Conservation (phyloP, 140 eudicot genomes). For the Bidens hawaiensis region DNA sequence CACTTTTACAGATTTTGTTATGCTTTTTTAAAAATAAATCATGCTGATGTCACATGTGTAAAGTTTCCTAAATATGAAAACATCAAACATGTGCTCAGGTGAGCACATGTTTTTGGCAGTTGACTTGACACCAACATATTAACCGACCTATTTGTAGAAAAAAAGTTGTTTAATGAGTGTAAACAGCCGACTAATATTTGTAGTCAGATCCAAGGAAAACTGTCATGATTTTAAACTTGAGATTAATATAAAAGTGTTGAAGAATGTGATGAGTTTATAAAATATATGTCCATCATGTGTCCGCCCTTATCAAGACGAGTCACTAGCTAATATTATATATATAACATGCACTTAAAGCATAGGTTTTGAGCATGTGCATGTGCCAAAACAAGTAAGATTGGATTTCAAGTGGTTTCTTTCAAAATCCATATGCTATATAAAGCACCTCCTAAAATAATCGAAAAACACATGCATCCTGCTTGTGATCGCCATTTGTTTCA, state of each 20-base stretch:
- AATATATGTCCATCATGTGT: slow-evolving; percentile 23
- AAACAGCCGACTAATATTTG: background rate
- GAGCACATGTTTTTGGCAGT: slow-evolving; percentile 15
- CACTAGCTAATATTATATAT: slow-evolving; percentile 36
- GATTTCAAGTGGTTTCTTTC: slow-evolving; percentile 58
- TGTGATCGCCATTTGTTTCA: background rate
- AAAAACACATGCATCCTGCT: background rate
- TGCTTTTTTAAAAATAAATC: slow-evolving; percentile 9
- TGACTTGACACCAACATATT: slow-evolving; percentile 19
- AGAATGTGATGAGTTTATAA: slow-evolving; percentile 31
- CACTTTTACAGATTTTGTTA: background rate
- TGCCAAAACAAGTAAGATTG: slow-evolving; percentile 50
- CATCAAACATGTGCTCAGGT: slow-evolving; percentile 7
- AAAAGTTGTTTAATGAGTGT: background rate
- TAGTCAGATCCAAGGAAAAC: slow-evolving; percentile 26
- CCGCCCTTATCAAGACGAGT: slow-evolving; percentile 37
- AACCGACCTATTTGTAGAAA: slow-evolving; percentile 21
- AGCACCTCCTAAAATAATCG: background rate
- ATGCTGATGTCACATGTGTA: slow-evolving; percentile 17
- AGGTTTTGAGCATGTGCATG: slow-evolving; percentile 46
- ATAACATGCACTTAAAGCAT: slow-evolving; percentile 19
- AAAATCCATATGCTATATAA: too few relatives aligned
- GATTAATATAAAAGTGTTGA: slow-evolving; percentile 14
- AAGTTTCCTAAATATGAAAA: slow-evolving; percentile 7
- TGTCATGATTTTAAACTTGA: slow-evolving; percentile 19